Evolutionary conservation across 768 basidiomycete genomes (phyloP), one percentile per base, ranked within the genome.

Genomic region (Pleurotus pulmonarius): DNA sequence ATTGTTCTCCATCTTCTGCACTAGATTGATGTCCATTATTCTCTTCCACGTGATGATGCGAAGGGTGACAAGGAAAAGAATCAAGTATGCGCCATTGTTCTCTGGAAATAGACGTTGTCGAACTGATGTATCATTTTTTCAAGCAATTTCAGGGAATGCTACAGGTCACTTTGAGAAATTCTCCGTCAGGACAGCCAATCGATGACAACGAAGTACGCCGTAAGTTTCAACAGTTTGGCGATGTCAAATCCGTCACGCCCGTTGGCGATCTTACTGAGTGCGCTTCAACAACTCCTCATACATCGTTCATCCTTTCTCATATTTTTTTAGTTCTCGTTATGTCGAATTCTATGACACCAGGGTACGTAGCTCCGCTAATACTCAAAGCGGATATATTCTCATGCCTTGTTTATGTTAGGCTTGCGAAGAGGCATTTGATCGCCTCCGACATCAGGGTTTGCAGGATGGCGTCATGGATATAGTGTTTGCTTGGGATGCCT

Each of bases 11-110:
- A 26, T 46, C 55, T 62, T 49, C 29, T 54, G 43, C 66, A 29
- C 37, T 15, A 97, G 96, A 98, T 98, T 69, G 97, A 99, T 74
- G 95, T 99, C 0, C 97, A 99, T 69, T 99, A 94, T 75, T 96
- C 94, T 24, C 75, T 98, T 25, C 97, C 97, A 9, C 86, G 92
- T 59, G 92, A 91, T 63, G 92, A 97, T 55, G 84, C 79, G 64
- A 82, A 81, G 55, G 85, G 79, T 60, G 79, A 87, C 46, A 73
- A 77, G 46, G 94, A 95, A 52, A 94, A 88, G 70, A 92, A 91
- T 67, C 93, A 95, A 73, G 93, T 88, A 65, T 70, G 67, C 60
- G 15, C 16, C n/a, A 6, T 20, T 51, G 15, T 48, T 8, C 34
- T 51, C 44, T 20, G 49, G 13, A 13, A 4, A 9, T 29, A 46